phyloP scores from a whole-genome alignment of 371 early-diverging fungal genomes.

The Mycotypha africana region DNA sequence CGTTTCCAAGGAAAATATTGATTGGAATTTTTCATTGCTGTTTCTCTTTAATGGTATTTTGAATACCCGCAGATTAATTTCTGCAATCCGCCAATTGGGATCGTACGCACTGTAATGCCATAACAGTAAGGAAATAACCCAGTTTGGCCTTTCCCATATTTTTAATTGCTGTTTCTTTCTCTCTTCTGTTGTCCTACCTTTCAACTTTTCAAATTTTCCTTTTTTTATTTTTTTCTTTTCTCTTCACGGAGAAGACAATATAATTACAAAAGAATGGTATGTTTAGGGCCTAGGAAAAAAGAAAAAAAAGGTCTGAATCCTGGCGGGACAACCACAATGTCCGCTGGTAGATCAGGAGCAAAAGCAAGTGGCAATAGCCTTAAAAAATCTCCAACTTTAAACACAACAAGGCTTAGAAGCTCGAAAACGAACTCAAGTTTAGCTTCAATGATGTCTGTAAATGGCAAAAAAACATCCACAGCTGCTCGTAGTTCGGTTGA shows the following conservation, averaged over 20 bases:
- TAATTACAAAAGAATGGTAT: constrained; percentile 19
- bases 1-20: too few relatives aligned
- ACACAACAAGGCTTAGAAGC: constrained; percentile 11
- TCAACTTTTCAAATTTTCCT: constrained; percentile 1
- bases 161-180: too few relatives aligned
- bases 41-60: too few relatives aligned
- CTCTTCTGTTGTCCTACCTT: too few relatives aligned
- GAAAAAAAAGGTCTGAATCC: constrained; percentile 21
- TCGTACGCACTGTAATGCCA: too few relatives aligned
- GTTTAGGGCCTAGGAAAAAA: constrained; percentile 22
- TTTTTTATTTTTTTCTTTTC: constrained; percentile 3
- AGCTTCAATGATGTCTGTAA: constrained; percentile 1
- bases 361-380: neutral
- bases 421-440: constrained; percentile 2
- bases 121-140: too few relatives aligned
- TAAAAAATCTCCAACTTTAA: constrained; percentile 7
- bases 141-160: too few relatives aligned
- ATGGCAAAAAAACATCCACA: constrained; percentile 7
- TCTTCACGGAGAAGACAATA: constrained; percentile 1
- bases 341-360: neutral
- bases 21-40: too few relatives aligned
- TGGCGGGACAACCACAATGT: neutral
- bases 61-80: too few relatives aligned
- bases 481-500: constrained; percentile 11
- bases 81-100: too few relatives aligned